These are phyloP conservation scores for Geotrichum aggregatum DNA, from an alignment of 1,139 yeast species.

Conservation along the genomic window DNA sequence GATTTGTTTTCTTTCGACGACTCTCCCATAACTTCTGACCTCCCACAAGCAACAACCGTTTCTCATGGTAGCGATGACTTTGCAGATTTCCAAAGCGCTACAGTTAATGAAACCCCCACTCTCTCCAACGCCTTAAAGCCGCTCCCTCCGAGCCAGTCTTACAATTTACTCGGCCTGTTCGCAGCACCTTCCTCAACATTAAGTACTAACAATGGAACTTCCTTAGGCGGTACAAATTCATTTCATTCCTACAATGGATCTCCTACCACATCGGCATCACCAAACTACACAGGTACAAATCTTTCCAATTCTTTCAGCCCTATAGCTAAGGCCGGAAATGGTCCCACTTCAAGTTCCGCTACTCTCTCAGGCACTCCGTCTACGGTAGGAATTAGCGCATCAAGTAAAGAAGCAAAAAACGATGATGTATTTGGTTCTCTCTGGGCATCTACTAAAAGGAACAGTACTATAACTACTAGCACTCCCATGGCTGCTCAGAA, in stretches of 20 bases:
- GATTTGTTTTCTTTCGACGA: constrained; percentile 56
- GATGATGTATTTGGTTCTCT: constrained; percentile 80
- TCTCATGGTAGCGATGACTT: constrained; percentile 72
- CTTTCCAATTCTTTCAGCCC: constrained; percentile 26
- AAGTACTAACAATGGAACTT: background rate
- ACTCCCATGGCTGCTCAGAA: background rate
- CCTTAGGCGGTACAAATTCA: background rate
- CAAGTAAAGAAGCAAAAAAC: constrained; percentile 34
- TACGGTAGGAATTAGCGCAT: constrained; percentile 28
- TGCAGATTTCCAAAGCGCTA: constrained; percentile 88
- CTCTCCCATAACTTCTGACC: constrained; percentile 26
- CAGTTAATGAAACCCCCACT: constrained; percentile 30
- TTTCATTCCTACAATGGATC: constrained; percentile 15
- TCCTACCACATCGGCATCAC: too few relatives aligned
- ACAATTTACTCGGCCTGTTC: constrained; percentile 29
- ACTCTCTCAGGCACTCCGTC: constrained; percentile 34
- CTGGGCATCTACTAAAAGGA: constrained; percentile 44
- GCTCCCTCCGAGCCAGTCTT: constrained; percentile 23
- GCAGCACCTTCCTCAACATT: constrained; percentile 21
- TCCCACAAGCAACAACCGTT: constrained; percentile 33
- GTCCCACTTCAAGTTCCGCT: constrained; percentile 23
- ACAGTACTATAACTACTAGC: constrained; percentile 8
- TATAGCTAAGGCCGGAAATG: too few relatives aligned
- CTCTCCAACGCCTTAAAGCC: constrained; percentile 30
- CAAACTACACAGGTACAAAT: too few relatives aligned